Base-by-base conservation (phyloP, 75 land plant species). In the Selaginella tamariscina region DNA sequence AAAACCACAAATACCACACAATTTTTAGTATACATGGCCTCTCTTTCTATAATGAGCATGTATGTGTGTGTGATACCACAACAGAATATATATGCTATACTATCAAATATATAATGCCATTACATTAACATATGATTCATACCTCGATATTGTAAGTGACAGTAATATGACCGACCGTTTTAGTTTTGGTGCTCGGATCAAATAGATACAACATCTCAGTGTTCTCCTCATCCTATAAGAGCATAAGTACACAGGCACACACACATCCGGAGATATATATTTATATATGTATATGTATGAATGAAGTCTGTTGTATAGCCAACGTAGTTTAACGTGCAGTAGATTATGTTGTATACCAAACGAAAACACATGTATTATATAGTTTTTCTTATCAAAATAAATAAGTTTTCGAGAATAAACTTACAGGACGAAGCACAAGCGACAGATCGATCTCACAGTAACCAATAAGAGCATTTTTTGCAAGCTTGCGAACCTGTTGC, bases 401-500 rank as follows among this genome's bases (percentile, higher is more conserved):
- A 30, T 68, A 31, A 29, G 27, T 0, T 15, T 30, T 20, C 64
- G 27, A 70, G 15, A 29, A 64, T 24, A 56, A 33, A 69, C 93
- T 82, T 76, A 92, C 97, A 71, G 33, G 64, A 39, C 65, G 63
- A n/a, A 92, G 75, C 56, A 72, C 78, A 62, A 85, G 82, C 30
- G 82, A 70, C 2, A 92, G 83, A 83, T 92, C 83, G 29, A 89
- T 65, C 29, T 92, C 97, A 72, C 95, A 88, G 39, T 81, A 89
- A 5, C 97, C 95, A 24, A 89, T 67, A 27, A 92, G 79, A 71
- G 78, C 89, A 77, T 70, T 92, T 69, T 70, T 82, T 21, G 80
- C 76, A 11, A 89, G 49, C 49, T 39, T 39, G 15, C 15, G 49
- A 5, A 39, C 49, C 49, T 39, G 49, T 39, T 39, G 15, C n/a